A percentile compares a stretch with the other conserved stretches of the same genome.
These are phyloP conservation scores for Fusarium sp. DNA, from an alignment of 2,329 filamentous ascomycete species.

Conservation along the genomic window DNA sequence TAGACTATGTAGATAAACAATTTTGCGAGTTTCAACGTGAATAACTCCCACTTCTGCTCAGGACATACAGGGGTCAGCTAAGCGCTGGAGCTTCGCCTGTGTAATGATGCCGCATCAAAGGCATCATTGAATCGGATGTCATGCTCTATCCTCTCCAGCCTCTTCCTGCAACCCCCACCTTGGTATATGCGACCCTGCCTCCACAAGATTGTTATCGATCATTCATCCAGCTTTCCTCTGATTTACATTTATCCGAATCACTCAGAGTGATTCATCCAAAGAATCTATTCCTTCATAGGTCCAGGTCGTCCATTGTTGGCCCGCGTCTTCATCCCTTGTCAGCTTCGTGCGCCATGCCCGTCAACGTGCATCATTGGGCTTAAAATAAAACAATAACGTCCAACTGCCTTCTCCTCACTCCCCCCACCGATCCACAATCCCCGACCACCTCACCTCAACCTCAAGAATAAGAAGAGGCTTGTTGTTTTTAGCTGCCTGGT, in stretches of 20 bases:
- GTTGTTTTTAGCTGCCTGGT: slow-evolving; percentile 10
- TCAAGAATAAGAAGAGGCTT: slow-evolving; percentile 8
- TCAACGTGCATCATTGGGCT: background rate
- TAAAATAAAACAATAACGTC: slow-evolving; percentile 5
- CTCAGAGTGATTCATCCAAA: background rate
- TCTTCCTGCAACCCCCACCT: background rate
- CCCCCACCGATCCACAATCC: slow-evolving; percentile 29
- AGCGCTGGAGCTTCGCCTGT: too few relatives aligned
- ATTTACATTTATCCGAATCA: too few relatives aligned
- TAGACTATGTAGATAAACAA: background rate
- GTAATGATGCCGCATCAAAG: too few relatives aligned
- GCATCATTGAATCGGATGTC: background rate
- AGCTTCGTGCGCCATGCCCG: slow-evolving; percentile 1
- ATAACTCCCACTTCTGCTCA: too few relatives aligned
- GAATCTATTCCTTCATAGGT: background rate
- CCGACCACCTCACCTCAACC: slow-evolving; percentile 16
- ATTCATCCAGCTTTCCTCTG: background rate
- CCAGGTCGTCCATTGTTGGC: background rate
- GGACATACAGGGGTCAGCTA: too few relatives aligned
- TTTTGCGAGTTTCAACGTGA: too few relatives aligned
- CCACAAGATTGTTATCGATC: background rate
- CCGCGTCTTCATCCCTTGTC: background rate
- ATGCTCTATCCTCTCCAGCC: background rate
- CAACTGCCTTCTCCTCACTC: slow-evolving; percentile 4
- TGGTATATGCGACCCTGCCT: too few relatives aligned